These are phyloP conservation scores for Trypanosoma boissoni DNA, from an alignment of 208 protist species.

Conservation along the genomic window DNA sequence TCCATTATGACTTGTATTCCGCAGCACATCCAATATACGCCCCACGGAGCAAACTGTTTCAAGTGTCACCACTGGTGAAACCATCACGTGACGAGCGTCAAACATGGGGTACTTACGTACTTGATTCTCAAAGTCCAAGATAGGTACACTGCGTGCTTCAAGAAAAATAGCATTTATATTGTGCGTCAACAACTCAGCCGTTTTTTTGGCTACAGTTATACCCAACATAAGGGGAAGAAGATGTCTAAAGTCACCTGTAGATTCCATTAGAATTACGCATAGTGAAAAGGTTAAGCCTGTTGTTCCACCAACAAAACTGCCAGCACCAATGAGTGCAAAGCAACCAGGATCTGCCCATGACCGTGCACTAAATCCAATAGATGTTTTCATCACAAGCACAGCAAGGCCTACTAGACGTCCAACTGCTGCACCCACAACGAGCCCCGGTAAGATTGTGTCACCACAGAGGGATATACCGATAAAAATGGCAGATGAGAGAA, in stretches of 20 bases:
- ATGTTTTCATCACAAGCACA: conserved; percentile 12
- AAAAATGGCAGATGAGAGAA: conserved; percentile 40
- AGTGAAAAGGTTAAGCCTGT: conserved; percentile 50
- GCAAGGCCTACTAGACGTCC: conserved; percentile 32
- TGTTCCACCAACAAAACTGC: conserved; percentile 46
- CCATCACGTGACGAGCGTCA: conserved; percentile 47
- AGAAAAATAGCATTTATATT: conserved; percentile 45
- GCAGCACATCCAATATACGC: conserved; percentile 31
- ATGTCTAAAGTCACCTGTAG: conserved; percentile 49
- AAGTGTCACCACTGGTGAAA: conserved; percentile 29
- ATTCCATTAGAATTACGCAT: conserved; percentile 44
- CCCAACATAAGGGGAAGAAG: conserved; percentile 53
- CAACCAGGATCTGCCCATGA: conserved; percentile 53
- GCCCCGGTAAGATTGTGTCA: conserved; percentile 21
- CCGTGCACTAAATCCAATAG: neutral
- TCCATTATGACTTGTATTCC: conserved; percentile 34
- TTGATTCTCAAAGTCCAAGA: conserved; percentile 45
- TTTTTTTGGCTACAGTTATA: conserved; percentile 41
- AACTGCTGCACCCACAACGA: conserved; percentile 33
- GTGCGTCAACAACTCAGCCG: conserved; percentile 33
- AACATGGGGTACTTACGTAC: conserved; percentile 44
- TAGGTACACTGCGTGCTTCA: conserved; percentile 35
- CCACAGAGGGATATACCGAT: conserved; percentile 36
- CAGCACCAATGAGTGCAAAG: conserved; percentile 60
- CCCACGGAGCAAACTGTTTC: conserved; percentile 33